Conservation (phyloP, 164 flowering plant species). For the Tetrastigma voinierianum region DNA sequence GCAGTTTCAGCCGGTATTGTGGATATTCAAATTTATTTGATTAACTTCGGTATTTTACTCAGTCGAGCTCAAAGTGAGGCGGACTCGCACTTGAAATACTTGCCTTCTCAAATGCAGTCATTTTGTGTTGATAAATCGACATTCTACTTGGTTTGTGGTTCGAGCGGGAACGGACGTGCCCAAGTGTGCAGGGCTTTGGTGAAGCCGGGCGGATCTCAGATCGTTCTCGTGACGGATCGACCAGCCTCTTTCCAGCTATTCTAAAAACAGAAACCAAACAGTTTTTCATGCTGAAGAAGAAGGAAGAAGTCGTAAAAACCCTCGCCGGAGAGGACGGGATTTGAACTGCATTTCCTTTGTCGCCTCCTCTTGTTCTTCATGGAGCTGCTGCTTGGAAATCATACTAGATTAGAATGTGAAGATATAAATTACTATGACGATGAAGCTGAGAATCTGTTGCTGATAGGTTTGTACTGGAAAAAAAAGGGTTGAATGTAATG, state of each 20-base stretch:
- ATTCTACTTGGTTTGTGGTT: conserved; percentile 41
- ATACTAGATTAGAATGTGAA: not conserved
- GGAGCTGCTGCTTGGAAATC: not conserved
- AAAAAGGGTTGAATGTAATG: conserved; percentile 1
- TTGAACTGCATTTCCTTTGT: conserved; percentile 5
- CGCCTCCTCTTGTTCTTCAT: conserved; percentile 6
- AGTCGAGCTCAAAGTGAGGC: too few species aligned
- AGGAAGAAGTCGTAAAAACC: conserved; percentile 12
- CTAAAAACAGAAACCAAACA: conserved; percentile 20
- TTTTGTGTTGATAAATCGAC: not conserved
- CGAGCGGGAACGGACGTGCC: conserved; percentile 82
- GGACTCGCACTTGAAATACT: too few species aligned
- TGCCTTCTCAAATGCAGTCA: too few species aligned
- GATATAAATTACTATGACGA: too few species aligned
- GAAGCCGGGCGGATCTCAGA: conserved; percentile 36
- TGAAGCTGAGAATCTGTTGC: conserved; percentile 17
- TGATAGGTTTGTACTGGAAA: conserved; percentile 32
- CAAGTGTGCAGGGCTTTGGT: conserved; percentile 81
- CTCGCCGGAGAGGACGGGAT: not conserved
- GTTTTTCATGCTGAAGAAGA: conserved; percentile 12
- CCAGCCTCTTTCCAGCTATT: conserved; percentile 46
- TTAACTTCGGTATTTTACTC: too few species aligned
- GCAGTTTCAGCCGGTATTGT: too few species aligned
- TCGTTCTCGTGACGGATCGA: conserved; percentile 3
- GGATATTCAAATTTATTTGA: too few species aligned